Evolutionary conservation across 2,329 filamentous ascomycete species (phyloP).

Genomic region (Botrytis aclada): DNA sequence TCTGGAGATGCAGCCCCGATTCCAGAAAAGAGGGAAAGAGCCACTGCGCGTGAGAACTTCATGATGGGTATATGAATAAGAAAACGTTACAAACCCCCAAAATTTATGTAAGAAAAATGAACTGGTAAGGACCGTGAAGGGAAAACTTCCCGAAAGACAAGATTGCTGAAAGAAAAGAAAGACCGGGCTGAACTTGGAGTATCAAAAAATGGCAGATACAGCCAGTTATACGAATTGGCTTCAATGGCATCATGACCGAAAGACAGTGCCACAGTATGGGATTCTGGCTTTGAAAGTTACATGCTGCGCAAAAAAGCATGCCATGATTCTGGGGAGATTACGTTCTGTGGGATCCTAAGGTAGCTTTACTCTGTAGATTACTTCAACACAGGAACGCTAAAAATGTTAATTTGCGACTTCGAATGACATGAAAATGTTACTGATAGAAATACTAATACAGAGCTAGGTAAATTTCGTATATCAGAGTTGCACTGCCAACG

Average conservation of each 20-base stretch:
- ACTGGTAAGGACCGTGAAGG: conserved; percentile 13
- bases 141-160: conserved; percentile 5
- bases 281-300: not conserved
- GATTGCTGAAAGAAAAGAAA: not conserved
- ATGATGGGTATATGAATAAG: conserved; percentile 2
- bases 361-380: not conserved
- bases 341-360: conserved; percentile 4
- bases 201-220: not conserved
- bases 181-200: not conserved
- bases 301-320: not conserved
- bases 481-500: not conserved
- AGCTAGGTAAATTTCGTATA: not conserved
- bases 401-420: not conserved
- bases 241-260: not conserved
- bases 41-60: conserved; percentile 10
- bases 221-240: not conserved
- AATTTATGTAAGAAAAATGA: not conserved
- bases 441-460: not conserved
- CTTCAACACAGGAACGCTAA: not conserved
- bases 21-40: conserved; percentile 5
- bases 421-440: not conserved
- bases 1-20: conserved; percentile 8
- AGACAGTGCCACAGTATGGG: not conserved
- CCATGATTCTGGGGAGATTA: conserved; percentile 4
- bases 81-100: not conserved